Conservation (phyloP, 768 basidiomycete genomes). For the Suillus plorans region DNA sequence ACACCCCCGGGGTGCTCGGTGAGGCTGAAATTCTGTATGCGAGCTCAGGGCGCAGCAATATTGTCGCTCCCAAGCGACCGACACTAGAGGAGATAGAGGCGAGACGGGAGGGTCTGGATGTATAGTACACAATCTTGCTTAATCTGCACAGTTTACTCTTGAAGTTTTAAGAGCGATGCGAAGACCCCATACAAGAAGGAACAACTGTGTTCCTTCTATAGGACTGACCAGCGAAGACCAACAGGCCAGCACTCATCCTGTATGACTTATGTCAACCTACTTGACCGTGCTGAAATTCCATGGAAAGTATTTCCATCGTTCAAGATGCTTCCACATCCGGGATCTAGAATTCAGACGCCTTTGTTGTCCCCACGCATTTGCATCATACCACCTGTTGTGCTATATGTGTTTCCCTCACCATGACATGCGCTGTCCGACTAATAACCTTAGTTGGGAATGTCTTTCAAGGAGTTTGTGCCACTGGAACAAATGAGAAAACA, state of each 20-base stretch:
- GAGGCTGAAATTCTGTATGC: constrained; percentile 68
- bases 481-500: constrained; percentile 10
- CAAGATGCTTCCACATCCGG: neutral
- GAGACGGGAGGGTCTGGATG: constrained; percentile 17
- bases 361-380: neutral
- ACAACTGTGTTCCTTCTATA: neutral
- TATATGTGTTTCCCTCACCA: neutral
- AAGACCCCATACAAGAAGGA: neutral
- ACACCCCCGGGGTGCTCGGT: constrained; percentile 54
- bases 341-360: neutral
- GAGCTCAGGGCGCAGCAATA: constrained; percentile 60
- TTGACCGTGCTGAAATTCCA: neutral
- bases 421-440: neutral
- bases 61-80: constrained; percentile 31
- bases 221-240: neutral
- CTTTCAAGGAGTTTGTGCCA: neutral
- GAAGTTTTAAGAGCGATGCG: constrained; percentile 4
- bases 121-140: constrained; percentile 26
- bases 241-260: neutral
- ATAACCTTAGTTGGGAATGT: neutral
- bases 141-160: constrained; percentile 24
- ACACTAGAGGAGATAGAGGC: constrained; percentile 24
- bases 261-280: neutral
- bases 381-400: neutral
- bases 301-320: neutral